Evolutionary conservation across 2,329 filamentous ascomycete genomes (phyloP).

Genomic region (Dactylellina drechsleri): DNA sequence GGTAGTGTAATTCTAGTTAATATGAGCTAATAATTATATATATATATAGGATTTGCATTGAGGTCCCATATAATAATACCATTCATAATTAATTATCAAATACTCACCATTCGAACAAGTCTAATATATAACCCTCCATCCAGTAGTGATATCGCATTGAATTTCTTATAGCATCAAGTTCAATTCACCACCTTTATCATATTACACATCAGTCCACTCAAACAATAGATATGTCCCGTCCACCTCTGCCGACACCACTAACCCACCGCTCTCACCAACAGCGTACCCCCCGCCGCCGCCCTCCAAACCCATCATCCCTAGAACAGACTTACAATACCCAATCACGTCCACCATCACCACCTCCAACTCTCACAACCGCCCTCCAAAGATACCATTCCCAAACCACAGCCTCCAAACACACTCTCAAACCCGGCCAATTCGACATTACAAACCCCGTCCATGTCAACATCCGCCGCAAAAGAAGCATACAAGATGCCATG

Average conservation of each 20-base stretch:
- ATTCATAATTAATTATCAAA: no score
- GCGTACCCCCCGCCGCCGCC: neutral
- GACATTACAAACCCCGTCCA: slow-evolving; percentile 23
- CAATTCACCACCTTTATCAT: neutral
- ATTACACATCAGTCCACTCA: no score
- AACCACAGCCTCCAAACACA: neutral
- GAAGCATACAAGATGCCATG: neutral
- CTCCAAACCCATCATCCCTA: neutral
- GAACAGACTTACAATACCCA: neutral
- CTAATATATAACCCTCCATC: no score
- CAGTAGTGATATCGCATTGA: no score
- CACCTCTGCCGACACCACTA: neutral
- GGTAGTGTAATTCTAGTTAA: neutral
- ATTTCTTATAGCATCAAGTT: neutral
- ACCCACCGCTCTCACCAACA: neutral
- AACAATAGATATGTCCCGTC: neutral
- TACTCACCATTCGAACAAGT: no score
- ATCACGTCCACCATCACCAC: neutral
- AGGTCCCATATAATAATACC: no score
- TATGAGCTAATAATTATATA: neutral
- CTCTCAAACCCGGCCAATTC: slow-evolving; percentile 3
- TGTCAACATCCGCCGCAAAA: slow-evolving; percentile 2
- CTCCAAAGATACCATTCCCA: neutral
- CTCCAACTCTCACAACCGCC: neutral
- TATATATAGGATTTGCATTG: neutral